Evolutionary conservation across 345 rosid species (phyloP), one percentile per base, ranked within the genome.

Genomic region (Melaleuca quinquenervia): DNA sequence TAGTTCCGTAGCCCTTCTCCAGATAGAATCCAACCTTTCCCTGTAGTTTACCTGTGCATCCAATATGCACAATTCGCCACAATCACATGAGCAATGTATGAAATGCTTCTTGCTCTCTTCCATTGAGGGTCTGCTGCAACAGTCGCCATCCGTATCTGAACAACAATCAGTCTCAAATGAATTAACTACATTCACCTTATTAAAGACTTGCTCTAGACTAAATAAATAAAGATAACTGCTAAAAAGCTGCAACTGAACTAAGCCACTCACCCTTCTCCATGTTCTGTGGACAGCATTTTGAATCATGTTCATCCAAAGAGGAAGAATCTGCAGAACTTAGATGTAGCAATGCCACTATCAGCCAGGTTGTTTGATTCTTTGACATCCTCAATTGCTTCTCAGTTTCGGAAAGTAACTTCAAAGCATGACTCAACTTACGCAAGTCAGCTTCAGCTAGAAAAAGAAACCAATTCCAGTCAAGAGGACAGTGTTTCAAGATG

Each of bases 351-450:
- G 98, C 98, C 49, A 93, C 99, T 80, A 98, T 96, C 50, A 97
- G 98, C 99, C 98, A 97, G 6, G 98, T 97, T 85, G 96, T 93
- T 90, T 96, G 99, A 88, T 92, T 95, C 89, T 94, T 97, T n/a
- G 98, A 92, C 88, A 92, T 92, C 90, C 98, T 93, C 90, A 97
- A 88, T 84, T 97, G 98, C 90, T 96, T 95, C 91, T 97, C 99
- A 29, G 98, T 94, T 85, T 97, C 98, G 74, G 99, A 94, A 83
- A 97, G 95, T 90, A 93, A 88, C 92, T 93, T 97, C 91, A 97
- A 82, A 21, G 98, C 98, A 87, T 92, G 93, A 86, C 93, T 91
- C 90, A 97, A 49, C 85, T 91, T 94, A 87, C 91, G 96, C 90
- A 93, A 85, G 89, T 95, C 98, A 16, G 88, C 93, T 89, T 97